Percentiles rank a stretch among this genome's conserved stretches.
Evolutionary conservation across 805 yeast species (phyloP).

Genomic region (Saccharomycopsis capsularis): DNA sequence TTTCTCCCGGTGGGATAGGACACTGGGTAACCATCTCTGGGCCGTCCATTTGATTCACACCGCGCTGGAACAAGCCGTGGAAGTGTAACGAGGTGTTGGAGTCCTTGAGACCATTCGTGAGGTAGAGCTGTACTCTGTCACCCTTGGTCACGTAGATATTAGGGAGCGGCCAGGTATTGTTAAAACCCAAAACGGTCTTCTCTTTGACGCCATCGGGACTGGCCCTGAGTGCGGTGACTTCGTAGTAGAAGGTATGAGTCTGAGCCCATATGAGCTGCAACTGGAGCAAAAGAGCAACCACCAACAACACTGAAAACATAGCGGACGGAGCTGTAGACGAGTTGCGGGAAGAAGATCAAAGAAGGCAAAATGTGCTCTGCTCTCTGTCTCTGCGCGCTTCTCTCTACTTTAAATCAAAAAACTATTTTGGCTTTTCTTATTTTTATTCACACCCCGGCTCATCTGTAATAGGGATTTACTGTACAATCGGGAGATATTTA

Average conservation of each 20-base stretch:
- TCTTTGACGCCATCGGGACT: slow-evolving; percentile 59
- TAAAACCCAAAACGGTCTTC: slow-evolving; percentile 58
- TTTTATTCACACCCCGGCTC: too few species aligned
- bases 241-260: slow-evolving; percentile 51
- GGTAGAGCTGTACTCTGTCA: slow-evolving; percentile 51
- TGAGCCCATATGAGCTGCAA: slow-evolving; percentile 19
- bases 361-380: too few species aligned
- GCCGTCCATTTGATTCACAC: slow-evolving; percentile 65
- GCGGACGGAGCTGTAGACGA: too few species aligned
- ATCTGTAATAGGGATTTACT: too few species aligned
- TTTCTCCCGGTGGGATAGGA: slow-evolving; percentile 64
- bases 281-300: neutral
- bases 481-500: too few species aligned
- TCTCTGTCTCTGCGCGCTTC: too few species aligned
- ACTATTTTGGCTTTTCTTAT: too few species aligned
- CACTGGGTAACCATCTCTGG: slow-evolving; percentile 76
- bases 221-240: slow-evolving; percentile 52
- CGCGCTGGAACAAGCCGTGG: slow-evolving; percentile 70
- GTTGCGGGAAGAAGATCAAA: too few species aligned
- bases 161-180: slow-evolving; percentile 70
- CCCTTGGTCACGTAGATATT: slow-evolving; percentile 57
- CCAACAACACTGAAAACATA: too few species aligned
- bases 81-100: slow-evolving; percentile 60
- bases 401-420: too few species aligned
- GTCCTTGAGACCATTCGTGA: slow-evolving; percentile 54